Base-by-base conservation (phyloP, 225 moss, liverwort and hornwort species). In the Sphagnum contortum region DNA sequence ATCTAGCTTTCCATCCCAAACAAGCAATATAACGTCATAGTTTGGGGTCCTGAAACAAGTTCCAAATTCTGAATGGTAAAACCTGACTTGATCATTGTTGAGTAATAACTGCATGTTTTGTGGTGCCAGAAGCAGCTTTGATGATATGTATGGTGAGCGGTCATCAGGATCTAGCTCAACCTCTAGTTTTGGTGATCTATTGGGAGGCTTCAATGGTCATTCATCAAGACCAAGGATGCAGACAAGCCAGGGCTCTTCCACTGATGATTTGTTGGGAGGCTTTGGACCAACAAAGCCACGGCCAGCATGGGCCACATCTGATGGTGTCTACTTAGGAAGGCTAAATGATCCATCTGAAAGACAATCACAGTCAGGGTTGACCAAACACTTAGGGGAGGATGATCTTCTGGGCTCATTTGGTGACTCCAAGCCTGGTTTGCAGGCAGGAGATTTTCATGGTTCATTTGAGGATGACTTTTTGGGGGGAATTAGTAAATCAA, bases 141-240 rank as follows among this genome's bases (percentile, higher is more conserved):
- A 83, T 64, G 87, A 87, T 57, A 74, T 87, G 46, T 87, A 83
- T 59, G 87, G 83, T 2, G 83, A 76, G 0, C 67, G 78, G 1
- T 68, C 78, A 14, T 54, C 44, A 2, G 70, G 68, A 67, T 69
- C 49, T 44, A 68, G 63, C 45, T 69, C 80, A 49, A 77, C 77
- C 72, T 85, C 83, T 61, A 83, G 75, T 53, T 98, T 76, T 13
- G 87, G 87, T 68, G 94, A 91, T 45, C 81, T 91, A 12, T 57
- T 81, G 75, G 84, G 77, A 67, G 84, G 75, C 48, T 84, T 84
- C 66, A 29, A 29, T 29, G 29, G 29, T 29, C 61, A 56, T 8
- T 12, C 71, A 49, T 59, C 84, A 14, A 70, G 66, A 67, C 10
- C 75, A 58, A 75, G 58, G 58, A 66, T 66, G 14, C 77, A 63